Evolutionary conservation across 2,329 filamentous ascomycete species (phyloP), one percentile per base, ranked within the genome.

Genomic region (Hirsutella rhossiliensis): DNA sequence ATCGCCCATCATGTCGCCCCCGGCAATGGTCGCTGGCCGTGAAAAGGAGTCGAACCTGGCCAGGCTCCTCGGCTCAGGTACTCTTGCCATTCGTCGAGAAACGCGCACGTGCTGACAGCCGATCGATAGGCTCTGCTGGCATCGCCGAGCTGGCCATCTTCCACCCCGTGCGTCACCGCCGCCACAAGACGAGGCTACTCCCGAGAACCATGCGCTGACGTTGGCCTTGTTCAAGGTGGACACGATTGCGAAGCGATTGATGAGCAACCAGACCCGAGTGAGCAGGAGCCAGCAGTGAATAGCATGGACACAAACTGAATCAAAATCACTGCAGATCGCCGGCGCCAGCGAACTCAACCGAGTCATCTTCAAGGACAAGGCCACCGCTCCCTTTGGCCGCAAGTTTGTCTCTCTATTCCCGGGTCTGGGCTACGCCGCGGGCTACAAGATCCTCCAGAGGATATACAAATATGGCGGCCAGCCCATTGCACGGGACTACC

Each of bases 381-480:
- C 90, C 52, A 59, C 66, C 47, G 89, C 87, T 27, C 63, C 87
- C 6, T 54, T 76, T 29, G 74, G 75, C 44, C 72, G 72, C 56
- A 96, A 96, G 64, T 96, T 97, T 66, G 76, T 96, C 59, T 96
- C 90, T 38, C 78, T 98, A 40, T 98, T 98, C 71, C 92, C 92
- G 29, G 92, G 92, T 60, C 78, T 98, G 48, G 92, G 92, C 60
- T 98, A 98, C 65, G 92, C 92, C 46, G 92, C 92, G 45, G 89
- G 89, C 49, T 98, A 98, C 76, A 98, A 98, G 77, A 75, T 97
- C 50, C 78, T 95, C 45, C 92, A 98, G 76, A 77, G 92, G 64
- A 80, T 98, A 62, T 98, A 98, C 78, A 98, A 98, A 72, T 98
- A 96, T 61, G 92, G 92, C 53, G 92, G 92, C 42, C 92, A 98